Evolutionary conservation across 2,329 filamentous ascomycete species (phyloP).

Genomic region (Thermomyces lanuginosus): DNA sequence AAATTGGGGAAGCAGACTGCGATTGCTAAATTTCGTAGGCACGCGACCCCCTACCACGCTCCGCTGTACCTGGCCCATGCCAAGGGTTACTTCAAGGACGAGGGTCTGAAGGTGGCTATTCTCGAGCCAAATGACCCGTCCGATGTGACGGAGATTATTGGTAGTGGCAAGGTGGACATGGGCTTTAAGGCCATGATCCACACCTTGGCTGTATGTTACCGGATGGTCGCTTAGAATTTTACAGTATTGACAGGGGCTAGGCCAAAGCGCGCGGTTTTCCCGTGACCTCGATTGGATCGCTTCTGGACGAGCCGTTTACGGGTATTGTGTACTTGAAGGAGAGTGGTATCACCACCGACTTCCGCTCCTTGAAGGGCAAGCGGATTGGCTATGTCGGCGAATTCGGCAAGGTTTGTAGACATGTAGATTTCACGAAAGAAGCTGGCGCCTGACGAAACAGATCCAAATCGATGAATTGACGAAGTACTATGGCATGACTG

Average conservation of each 20-base stretch:
- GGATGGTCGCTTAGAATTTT: no score
- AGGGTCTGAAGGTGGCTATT: slow-evolving; percentile 61
- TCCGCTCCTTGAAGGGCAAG: slow-evolving; percentile 58
- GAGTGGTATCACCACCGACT: slow-evolving; percentile 59
- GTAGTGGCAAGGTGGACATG: slow-evolving; percentile 57
- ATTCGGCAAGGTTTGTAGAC: slow-evolving; percentile 46
- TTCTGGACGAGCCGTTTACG: slow-evolving; percentile 67
- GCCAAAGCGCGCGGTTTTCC: slow-evolving; percentile 63
- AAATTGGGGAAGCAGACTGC: not conserved
- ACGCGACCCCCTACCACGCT: slow-evolving; percentile 66
- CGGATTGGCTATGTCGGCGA: slow-evolving; percentile 66
- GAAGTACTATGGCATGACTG: slow-evolving; percentile 58
- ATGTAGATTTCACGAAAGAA: not conserved
- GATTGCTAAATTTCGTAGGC: slow-evolving; percentile 31
- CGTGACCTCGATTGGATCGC: slow-evolving; percentile 53
- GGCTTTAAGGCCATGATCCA: slow-evolving; percentile 79
- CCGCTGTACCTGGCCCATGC: slow-evolving; percentile 62
- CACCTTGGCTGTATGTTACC: slow-evolving; percentile 47
- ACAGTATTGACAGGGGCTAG: slow-evolving; percentile 20
- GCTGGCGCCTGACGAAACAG: slow-evolving; percentile 18
- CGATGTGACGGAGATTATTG: slow-evolving; percentile 70
- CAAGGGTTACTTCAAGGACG: slow-evolving; percentile 57
- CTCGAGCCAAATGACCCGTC: slow-evolving; percentile 66
- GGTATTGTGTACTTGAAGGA: slow-evolving; percentile 61
- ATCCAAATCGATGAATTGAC: slow-evolving; percentile 73